Conservation (phyloP, 106 monocot genomes). For the Phalaenopsis equestris region DNA sequence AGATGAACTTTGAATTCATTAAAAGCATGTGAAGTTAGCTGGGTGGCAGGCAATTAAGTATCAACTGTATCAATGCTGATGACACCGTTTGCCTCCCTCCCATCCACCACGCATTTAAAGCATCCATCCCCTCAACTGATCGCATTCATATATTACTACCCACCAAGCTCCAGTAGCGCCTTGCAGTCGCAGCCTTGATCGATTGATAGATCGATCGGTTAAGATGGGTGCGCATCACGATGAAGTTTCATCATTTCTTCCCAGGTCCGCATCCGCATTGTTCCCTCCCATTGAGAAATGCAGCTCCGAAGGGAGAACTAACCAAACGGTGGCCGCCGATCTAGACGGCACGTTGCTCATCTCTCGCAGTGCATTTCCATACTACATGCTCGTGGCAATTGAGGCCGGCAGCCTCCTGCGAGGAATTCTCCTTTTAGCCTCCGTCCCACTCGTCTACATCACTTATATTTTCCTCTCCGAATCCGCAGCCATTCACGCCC, state of each 20-base stretch:
- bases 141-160: neutral
- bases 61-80: neutral
- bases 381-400: slow-evolving; percentile 81
- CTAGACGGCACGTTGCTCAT: slow-evolving; percentile 73
- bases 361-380: slow-evolving; percentile 61
- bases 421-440: slow-evolving; percentile 34
- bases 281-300: slow-evolving; percentile 27
- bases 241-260: no score
- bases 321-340: slow-evolving; percentile 52
- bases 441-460: slow-evolving; percentile 43
- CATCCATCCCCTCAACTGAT: neutral
- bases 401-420: slow-evolving; percentile 75
- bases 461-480: slow-evolving; percentile 50
- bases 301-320: slow-evolving; percentile 32
- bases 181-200: neutral
- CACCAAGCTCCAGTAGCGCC: neutral
- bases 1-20: neutral
- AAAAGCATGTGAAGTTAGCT: neutral
- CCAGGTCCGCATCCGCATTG: neutral
- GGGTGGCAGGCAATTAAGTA: neutral
- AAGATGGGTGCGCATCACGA: no score
- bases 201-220: neutral
- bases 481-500: slow-evolving; percentile 25
- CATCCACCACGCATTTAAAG: neutral
- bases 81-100: neutral